Conservation (phyloP, 2,329 filamentous ascomycete species). For the Biscogniauxia mediterranea region DNA sequence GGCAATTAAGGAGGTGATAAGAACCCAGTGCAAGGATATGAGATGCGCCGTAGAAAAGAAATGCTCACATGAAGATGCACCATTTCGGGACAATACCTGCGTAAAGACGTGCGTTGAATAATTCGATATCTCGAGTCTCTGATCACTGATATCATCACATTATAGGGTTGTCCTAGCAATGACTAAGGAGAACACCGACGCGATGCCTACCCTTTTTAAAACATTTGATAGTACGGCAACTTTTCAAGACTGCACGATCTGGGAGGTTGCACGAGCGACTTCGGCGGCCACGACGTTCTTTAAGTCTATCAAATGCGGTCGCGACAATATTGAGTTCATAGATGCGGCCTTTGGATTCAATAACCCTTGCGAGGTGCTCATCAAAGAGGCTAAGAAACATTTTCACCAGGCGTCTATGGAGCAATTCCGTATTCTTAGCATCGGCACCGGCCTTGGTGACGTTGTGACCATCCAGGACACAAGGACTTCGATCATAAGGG, state of each 20-base stretch:
- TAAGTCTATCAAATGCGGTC: slow-evolving; percentile 28
- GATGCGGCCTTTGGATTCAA: slow-evolving; percentile 34
- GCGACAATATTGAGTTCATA: slow-evolving; percentile 28
- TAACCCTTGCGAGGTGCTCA: slow-evolving; percentile 32
- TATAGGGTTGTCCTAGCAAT: slow-evolving; percentile 27
- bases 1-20: slow-evolving; percentile 22
- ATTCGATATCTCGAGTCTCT: not conserved
- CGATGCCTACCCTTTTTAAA: slow-evolving; percentile 26
- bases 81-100: slow-evolving; percentile 23
- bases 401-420: slow-evolving; percentile 15
- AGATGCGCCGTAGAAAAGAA: slow-evolving; percentile 13
- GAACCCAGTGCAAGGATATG: slow-evolving; percentile 15
- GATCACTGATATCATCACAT: slow-evolving; percentile 3
- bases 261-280: slow-evolving; percentile 32
- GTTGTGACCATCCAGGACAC: slow-evolving; percentile 18
- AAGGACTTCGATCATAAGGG: slow-evolving; percentile 17
- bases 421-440: slow-evolving; percentile 22
- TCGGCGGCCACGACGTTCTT: slow-evolving; percentile 32
- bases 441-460: slow-evolving; percentile 27
- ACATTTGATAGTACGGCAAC: slow-evolving; percentile 25
- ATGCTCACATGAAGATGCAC: slow-evolving; percentile 22
- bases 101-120: slow-evolving; percentile 24
- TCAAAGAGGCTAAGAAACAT: slow-evolving; percentile 26
- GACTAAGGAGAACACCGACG: slow-evolving; percentile 29
- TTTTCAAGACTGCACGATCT: slow-evolving; percentile 27